Evolutionary conservation across 768 basidiomycete genomes (phyloP), one percentile per base, ranked within the genome.

Genomic region (Mycena rebaudengoi): DNA sequence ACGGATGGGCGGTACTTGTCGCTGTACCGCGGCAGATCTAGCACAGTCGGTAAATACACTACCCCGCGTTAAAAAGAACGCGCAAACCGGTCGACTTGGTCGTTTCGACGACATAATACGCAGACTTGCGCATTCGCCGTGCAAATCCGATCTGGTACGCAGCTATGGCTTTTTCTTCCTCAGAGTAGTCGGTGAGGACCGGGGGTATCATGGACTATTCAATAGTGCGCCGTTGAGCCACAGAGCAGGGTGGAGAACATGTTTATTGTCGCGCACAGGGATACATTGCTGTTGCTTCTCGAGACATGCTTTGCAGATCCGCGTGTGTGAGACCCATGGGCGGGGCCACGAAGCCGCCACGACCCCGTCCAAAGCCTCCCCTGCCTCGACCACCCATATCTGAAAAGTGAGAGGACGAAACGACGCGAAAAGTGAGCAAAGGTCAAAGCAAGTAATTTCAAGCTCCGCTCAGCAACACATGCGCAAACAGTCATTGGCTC

Each of bases 311-410:
- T 73, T 92, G 91, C 52, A 95, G 82, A 73, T 95, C 93, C 41
- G 89, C 86, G 72, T 91, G 92, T 7, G 89, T 88, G 29, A 95
- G 83, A 20, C 94, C 93, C 88, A 93, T 91, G 0, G 92, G 91
- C 3, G 87, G 88, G 35, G 84, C 81, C 74, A 62, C 75, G 63
- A 74, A 71, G 21, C 72, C 65, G 26, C 76, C 71, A 14, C 74
- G 58, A 21, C 81, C 79, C 16, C 76, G 72, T 51, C 81, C 77
- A 26, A 87, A 85, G 20, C 86, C 86, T 70, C 85, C 88, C 62
- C 91, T 76, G 4, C 91, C 86, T 18, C 88, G 86, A 28, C 66
- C 66, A 81, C 80, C 60, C 86, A 77, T 30, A 82, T 79, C 80
- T 82, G 76, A 85, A 75, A n/a, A 43, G n/a, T n/a, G n/a, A n/a